Evolutionary conservation across 768 basidiomycete genomes (phyloP), one percentile per base, ranked within the genome.

Genomic region (Mrakia gelida): DNA sequence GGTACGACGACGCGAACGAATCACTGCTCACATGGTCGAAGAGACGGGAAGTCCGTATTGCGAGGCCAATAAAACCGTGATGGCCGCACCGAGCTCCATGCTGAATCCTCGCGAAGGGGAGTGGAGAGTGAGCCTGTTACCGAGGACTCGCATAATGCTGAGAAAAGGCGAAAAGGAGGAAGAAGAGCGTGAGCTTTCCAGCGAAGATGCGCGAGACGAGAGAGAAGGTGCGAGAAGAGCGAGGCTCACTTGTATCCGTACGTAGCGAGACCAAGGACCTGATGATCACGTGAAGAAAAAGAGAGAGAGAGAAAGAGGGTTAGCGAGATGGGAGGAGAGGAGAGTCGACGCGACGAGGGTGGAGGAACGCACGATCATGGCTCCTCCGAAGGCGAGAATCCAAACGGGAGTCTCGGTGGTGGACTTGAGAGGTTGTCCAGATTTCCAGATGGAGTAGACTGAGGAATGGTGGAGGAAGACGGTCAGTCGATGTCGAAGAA

Each of bases 61-160:
- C 18, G 85, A 86, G 49, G 86, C 85, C 74, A 87, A 82, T 62
- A 87, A 82, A 76, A 87, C 86, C 41, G 86, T 86, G 80, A 86
- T 84, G 62, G 85, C 82, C 16, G 85, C 84, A 21, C 85, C 86
- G 75, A 87, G 81, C 79, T 86, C 86, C 86, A 87, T 87, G 13
- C 84, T 83, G 80, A 84, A 85, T 8, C 86, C 86, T 65, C 86
- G 84, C 4, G 84, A 85, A 1, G 86, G 86, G 0, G 85, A 86
- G 79, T 84, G 82, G 41, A 85, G 82, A 38, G 86, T 86, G 81
- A 86, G 83, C 70, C 82, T 82, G 84, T 85, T 85, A 3, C 85
- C 84, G 81, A 85, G 82, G 45, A 84, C 83, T 71, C 70, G 62
- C 84, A 85, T 85, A 79, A 86, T 85, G 82, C n/a, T n/a, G n/a